Evolutionary conservation across 202 grass and related monocot species (phyloP).

Genomic region (Schoenoplectus triqueter): DNA sequence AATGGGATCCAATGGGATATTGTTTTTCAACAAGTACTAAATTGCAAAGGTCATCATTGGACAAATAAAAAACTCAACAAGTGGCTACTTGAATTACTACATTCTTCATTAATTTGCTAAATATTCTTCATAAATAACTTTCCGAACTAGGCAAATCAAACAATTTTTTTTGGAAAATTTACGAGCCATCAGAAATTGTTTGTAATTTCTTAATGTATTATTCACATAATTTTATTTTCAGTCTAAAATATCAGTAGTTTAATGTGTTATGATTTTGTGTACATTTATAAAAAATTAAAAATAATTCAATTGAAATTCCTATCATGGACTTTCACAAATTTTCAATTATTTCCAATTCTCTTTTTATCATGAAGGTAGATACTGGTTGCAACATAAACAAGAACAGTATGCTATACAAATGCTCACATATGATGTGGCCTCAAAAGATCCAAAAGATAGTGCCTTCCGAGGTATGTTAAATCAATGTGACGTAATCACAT

Average conservation of each 20-base stretch:
- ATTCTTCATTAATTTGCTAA: background rate
- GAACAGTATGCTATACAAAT: background rate
- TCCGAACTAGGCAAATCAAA: background rate
- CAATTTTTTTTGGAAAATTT: background rate
- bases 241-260: background rate
- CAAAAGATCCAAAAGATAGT: background rate
- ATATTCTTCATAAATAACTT: background rate
- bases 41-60: background rate
- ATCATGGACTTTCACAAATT: no score
- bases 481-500: slow-evolving; percentile 46
- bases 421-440: background rate
- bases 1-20: background rate
- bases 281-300: background rate
- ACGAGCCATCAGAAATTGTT: background rate
- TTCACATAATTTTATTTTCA: no score
- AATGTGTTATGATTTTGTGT: background rate
- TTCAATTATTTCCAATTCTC: background rate
- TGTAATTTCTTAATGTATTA: no score
- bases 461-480: slow-evolving; percentile 34
- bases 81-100: background rate
- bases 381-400: background rate
- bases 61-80: background rate
- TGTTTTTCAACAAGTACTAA: background rate
- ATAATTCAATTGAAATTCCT: no score
- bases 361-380: background rate